Conservation (phyloP, 2,329 filamentous ascomycete species). For the Fusarium heterosporum region DNA sequence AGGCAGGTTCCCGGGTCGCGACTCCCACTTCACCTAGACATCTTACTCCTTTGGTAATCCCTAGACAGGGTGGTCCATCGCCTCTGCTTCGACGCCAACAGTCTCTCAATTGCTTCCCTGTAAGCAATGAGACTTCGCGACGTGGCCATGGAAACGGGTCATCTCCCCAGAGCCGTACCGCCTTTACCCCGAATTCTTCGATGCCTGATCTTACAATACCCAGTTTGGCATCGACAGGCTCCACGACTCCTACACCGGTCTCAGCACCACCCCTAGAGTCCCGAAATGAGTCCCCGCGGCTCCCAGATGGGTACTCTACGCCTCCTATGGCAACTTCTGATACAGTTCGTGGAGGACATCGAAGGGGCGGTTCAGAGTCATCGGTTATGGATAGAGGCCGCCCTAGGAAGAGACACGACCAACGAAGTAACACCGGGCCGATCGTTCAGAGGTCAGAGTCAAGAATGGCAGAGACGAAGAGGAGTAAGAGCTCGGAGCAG, state of each 20-base stretch:
- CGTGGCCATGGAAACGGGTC: slow-evolving; percentile 61
- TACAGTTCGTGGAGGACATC: slow-evolving; percentile 53
- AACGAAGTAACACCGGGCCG: slow-evolving; percentile 53
- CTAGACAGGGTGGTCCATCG: slow-evolving; percentile 45
- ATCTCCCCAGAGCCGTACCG: slow-evolving; percentile 56
- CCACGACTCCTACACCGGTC: slow-evolving; percentile 60
- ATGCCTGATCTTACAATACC: slow-evolving; percentile 57
- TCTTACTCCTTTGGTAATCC: slow-evolving; percentile 69
- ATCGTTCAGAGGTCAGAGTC: slow-evolving; percentile 55
- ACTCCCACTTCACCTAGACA: slow-evolving; percentile 62
- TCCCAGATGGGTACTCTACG: slow-evolving; percentile 56
- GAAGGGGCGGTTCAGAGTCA: slow-evolving; percentile 67
- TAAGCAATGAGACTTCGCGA: slow-evolving; percentile 58
- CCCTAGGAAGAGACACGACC: slow-evolving; percentile 65
- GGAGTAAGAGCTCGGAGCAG: slow-evolving; percentile 63
- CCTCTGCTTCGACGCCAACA: slow-evolving; percentile 50
- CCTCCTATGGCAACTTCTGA: slow-evolving; percentile 44
- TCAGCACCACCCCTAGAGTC: slow-evolving; percentile 61
- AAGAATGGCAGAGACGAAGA: slow-evolving; percentile 55
- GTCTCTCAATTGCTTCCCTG: slow-evolving; percentile 60
- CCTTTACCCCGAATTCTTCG: slow-evolving; percentile 52
- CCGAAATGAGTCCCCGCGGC: slow-evolving; percentile 56
- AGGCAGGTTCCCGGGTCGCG: slow-evolving; percentile 5
- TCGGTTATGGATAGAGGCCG: slow-evolving; percentile 71
- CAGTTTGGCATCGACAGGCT: slow-evolving; percentile 56